Evolutionary conservation across 192 early-diverging fungal species (phyloP), one percentile per base, ranked within the genome.

Genomic region (Coemansia pectinata): DNA sequence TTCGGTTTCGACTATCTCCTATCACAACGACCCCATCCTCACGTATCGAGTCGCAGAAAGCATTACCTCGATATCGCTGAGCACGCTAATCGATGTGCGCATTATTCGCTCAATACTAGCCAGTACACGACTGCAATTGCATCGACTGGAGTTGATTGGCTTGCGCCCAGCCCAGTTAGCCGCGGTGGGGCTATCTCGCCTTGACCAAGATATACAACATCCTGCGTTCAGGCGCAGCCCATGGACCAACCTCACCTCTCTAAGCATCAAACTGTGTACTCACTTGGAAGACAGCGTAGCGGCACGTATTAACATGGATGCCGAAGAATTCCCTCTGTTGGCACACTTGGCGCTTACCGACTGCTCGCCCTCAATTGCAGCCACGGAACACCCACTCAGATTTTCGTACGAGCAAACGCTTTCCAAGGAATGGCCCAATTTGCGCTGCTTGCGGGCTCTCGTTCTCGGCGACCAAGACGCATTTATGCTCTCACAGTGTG

Each of bases 1-100:
- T 23, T 69, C 76, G 17, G 25, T 83, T 27, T 72, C 72, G 11
- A 59, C 70, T 0, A 62, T 83, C 0, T 65, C 72, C 8, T 66
- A 33, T 21, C 67, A 59, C 47, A 45, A 38, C 45, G 76, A 83
- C 57, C 64, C 81, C 27, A 61, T 75, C 15, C 63, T 83, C 58
- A 10, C 52, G 1, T 23, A 62, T 21, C 62, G 40, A 10, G 34
- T 73, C 1, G 47, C 69, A 3, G 33, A 45, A 0, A 65, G 38
- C 10, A 58, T 83, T 11, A 64, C 52, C 1, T 62, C 53, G 34
- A 40, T 83, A 38, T 69, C 69, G 23, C 50, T 83, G 11, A 78
- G 72, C 14, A 60, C 76, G 14, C 36, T 77, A 1, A 64, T 83
- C 11, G 81, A 83, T 33, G 72, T 78, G 12, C 72, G 81, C 41